Percentiles rank a stretch among this genome's conserved stretches.
phyloP scores from a whole-genome alignment of 2,329 filamentous ascomycete species.

The Aspergillus spinulosporus region DNA sequence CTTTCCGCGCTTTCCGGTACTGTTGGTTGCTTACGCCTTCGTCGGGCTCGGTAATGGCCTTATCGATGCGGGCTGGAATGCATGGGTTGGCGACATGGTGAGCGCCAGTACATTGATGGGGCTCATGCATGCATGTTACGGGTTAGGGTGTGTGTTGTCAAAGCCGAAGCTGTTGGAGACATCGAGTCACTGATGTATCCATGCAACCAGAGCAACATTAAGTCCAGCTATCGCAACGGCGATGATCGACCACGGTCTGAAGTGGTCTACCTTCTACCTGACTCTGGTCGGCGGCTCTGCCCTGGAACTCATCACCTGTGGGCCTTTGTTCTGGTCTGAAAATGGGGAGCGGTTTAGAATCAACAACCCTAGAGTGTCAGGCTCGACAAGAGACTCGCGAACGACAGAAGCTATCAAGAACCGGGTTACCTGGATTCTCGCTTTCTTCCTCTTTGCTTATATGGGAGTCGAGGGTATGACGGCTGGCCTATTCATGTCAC shows the following conservation, averaged over 20 bases:
- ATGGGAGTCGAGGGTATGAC: constrained; percentile 67
- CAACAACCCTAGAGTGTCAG: constrained; percentile 11
- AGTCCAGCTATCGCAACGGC: constrained; percentile 16
- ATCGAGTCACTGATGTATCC: background rate
- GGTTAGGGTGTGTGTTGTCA: constrained; percentile 52
- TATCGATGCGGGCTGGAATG: constrained; percentile 57
- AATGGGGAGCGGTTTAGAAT: constrained; percentile 8
- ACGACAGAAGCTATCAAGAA: constrained; percentile 15
- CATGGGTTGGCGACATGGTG: constrained; percentile 69
- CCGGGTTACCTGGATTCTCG: constrained; percentile 15
- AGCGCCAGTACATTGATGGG: constrained; percentile 72
- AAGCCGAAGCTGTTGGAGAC: background rate
- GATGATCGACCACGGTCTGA: constrained; percentile 17
- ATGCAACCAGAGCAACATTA: constrained; percentile 12
- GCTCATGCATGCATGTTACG: constrained; percentile 71
- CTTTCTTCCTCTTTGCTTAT: constrained; percentile 51
- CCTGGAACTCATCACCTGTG: constrained; percentile 10
- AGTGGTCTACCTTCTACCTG: constrained; percentile 16
- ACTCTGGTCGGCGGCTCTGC: constrained; percentile 14
- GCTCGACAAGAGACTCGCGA: constrained; percentile 6
- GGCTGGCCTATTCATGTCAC: background rate
- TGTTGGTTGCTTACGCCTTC: constrained; percentile 37
- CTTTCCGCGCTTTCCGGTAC: constrained; percentile 39
- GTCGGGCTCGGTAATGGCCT: constrained; percentile 41
- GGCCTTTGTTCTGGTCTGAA: constrained; percentile 16